phyloP scores from a whole-genome alignment of 1,284 basidiomycete species.

The Leccinum cinnamomeum region DNA sequence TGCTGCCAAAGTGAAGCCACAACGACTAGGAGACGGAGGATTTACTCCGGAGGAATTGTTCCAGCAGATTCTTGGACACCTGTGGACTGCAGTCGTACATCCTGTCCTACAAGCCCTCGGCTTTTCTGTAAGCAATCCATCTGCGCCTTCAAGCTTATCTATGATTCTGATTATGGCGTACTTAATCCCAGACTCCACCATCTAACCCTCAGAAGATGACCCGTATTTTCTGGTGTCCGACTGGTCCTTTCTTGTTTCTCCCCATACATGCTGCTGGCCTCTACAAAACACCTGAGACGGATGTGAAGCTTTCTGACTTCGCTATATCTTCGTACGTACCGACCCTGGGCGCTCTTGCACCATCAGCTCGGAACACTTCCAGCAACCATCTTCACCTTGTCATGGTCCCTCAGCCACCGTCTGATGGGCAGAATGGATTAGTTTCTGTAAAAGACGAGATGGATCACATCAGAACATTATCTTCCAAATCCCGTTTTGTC shows the following conservation, averaged over 20 bases:
- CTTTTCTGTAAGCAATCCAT: not conserved
- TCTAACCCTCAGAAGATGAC: not conserved
- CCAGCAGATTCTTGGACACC: too few species aligned
- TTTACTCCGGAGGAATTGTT: too few species aligned
- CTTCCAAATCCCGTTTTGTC: not conserved
- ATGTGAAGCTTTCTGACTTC: not conserved
- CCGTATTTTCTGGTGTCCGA: not conserved
- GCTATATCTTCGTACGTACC: not conserved
- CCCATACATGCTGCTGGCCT: not conserved
- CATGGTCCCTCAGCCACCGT: not conserved
- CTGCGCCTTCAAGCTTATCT: not conserved
- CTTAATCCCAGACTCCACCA: not conserved
- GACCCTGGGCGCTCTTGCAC: not conserved
- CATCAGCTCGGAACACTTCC: not conserved
- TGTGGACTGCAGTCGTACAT: too few species aligned
- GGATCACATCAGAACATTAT: not conserved
- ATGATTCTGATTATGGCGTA: not conserved
- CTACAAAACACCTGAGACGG: not conserved
- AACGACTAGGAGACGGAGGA: not conserved
- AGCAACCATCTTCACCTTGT: not conserved
- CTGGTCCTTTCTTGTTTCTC: not conserved
- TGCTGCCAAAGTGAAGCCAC: not conserved
- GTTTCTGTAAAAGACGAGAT: not conserved
- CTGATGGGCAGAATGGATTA: not conserved
- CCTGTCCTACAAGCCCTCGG: too few species aligned